Evolutionary conservation across 441 rosid genomes (phyloP), one percentile per base, ranked within the genome.

Genomic region (Euphorbia celastroides): DNA sequence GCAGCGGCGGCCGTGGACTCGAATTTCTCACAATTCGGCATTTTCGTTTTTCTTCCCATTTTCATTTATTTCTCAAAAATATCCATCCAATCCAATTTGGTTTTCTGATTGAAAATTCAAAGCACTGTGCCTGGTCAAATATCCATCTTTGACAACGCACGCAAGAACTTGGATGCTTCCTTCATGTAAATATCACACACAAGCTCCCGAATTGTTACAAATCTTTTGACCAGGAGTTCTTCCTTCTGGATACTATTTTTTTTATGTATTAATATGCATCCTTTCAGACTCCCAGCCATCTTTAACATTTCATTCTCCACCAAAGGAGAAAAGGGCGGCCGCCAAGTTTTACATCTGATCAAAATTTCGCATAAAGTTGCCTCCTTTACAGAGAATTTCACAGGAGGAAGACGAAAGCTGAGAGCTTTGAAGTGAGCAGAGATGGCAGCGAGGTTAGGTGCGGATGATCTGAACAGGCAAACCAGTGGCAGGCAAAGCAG

Each of bases 361-460:
- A 2, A 38, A 14, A 48, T 17, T 48, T 9, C 22, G 1, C 0
- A 16, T 16, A 16, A 48, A 5, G 22, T 48, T 48, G 22, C 17
- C 22, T 16, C 20, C 7, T 48, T 16, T 48, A 4, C 19, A 7
- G 7, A n/a, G 52, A 20, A 48, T 48, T 48, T 17, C 16, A 44
- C 5, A 44, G 50, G 19, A 44, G 50, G 50, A 44, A 44, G 50
- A 44, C 1, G 12, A 14, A 41, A 9, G 12, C 7, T 11, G 3
- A 10, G 12, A 41, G 3, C 19, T 57, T 57, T 57, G 1, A 25
- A 55, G 31, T 25, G 59, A 27, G 12, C 28, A 27, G n/a, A 28
- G n/a, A 67, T 67, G 70, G 63, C 63, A 7, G 51, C 42, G 3
- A 62, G 42, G 9, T 57, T 67, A 34, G 38, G 20, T 0, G 62